A percentile compares a stretch with the other conserved stretches of the same genome.
These are phyloP conservation scores for Carex pumila DNA, from an alignment of 176 grass and related monocot species.

Conservation along the genomic window DNA sequence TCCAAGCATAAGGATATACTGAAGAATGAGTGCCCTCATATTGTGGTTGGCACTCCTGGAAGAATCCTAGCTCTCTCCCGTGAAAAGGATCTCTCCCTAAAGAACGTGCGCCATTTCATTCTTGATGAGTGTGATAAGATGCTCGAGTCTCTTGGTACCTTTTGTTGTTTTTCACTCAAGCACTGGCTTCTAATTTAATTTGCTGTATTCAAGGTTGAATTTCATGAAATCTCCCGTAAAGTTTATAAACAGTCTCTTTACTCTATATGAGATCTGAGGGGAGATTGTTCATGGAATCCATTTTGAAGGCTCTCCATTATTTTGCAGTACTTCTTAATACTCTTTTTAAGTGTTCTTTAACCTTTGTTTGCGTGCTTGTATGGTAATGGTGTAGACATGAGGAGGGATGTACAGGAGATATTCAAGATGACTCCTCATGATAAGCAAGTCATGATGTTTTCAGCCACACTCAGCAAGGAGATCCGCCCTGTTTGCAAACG, in stretches of 20 bases:
- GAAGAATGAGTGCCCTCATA: conserved; percentile 98
- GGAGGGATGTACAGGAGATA: conserved; percentile 97
- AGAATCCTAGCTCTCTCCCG: conserved; percentile 55
- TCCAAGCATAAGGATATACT: conserved; percentile 86
- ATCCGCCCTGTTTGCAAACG: conserved; percentile 94
- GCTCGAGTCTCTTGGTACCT: conserved; percentile 92
- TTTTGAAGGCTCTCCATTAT: not conserved
- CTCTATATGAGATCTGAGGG: not conserved
- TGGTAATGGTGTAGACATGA: conserved; percentile 60
- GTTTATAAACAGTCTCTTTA: not conserved
- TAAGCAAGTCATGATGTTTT: conserved; percentile 99
- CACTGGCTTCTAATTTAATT: not conserved
- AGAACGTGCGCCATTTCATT: conserved; percentile 99
- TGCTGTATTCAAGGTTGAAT: not conserved
- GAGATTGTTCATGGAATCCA: not conserved
- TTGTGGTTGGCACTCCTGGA: conserved; percentile 82
- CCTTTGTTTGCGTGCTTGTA: conserved; percentile 9
- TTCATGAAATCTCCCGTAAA: not conserved
- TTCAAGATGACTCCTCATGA: conserved; percentile 99
- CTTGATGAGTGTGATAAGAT: conserved; percentile 99
- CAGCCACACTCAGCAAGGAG: conserved; percentile 97
- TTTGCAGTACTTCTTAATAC: not conserved
- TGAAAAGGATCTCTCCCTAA: conserved; percentile 91
- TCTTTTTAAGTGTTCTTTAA: not conserved
- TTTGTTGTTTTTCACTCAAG: not conserved